Conservation (phyloP, 257 asterid genomes). For the Solanum piurae region DNA sequence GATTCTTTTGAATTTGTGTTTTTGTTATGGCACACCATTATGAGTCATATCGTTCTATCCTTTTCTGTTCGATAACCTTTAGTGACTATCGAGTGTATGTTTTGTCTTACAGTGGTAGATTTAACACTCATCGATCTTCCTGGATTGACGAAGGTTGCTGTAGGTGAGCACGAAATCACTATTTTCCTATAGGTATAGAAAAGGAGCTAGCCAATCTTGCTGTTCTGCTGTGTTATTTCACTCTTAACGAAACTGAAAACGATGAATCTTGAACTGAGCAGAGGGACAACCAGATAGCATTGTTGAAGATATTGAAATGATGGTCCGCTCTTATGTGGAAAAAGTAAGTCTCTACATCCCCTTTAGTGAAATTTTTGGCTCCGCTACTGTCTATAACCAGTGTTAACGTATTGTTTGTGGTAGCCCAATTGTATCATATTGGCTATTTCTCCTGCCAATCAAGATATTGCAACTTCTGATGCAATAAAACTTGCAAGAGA, state of each 20-base stretch:
- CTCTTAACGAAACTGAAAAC: neutral
- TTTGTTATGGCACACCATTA: neutral
- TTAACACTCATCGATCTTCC: conserved; percentile 96
- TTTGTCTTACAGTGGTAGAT: conserved; percentile 68
- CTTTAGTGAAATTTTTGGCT: neutral
- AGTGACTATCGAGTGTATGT: neutral
- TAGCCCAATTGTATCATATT: conserved; percentile 92
- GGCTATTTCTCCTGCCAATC: conserved; percentile 99
- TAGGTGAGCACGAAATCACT: conserved; percentile 53
- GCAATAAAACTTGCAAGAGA: conserved; percentile 96
- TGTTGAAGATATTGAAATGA: conserved; percentile 88
- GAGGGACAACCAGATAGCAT: conserved; percentile 91
- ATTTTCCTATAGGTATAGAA: conserved; percentile 3
- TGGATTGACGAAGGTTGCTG: conserved; percentile 94
- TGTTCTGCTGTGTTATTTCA: neutral
- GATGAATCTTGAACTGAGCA: conserved; percentile 25
- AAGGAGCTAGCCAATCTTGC: neutral
- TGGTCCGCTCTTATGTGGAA: conserved; percentile 96
- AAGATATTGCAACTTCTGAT: conserved; percentile 97
- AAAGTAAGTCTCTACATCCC: conserved; percentile 38
- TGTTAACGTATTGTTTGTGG: neutral
- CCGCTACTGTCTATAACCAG: neutral
- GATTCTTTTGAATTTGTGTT: neutral
- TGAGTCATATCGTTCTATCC: neutral
- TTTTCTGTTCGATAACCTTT: neutral